These are phyloP conservation scores for Hypoxylon sp. DNA, from an alignment of 2,329 filamentous ascomycete genomes.

Conservation along the genomic window DNA sequence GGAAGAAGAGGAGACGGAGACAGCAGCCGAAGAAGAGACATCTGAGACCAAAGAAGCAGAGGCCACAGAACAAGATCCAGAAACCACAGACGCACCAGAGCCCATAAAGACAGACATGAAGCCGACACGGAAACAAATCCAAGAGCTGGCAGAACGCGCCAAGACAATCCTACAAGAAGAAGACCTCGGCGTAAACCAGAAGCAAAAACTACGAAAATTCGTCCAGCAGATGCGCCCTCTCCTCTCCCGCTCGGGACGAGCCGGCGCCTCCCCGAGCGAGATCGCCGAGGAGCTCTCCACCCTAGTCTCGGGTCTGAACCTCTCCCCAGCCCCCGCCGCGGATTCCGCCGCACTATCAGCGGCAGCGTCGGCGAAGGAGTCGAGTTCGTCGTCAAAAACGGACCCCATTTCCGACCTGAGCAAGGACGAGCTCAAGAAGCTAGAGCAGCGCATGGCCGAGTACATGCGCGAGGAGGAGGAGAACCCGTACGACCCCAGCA, in stretches of 20 bases:
- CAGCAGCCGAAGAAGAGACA: slow-evolving; percentile 35
- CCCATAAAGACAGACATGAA: slow-evolving; percentile 41
- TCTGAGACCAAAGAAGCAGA: slow-evolving; percentile 41
- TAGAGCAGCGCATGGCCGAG: slow-evolving; percentile 64
- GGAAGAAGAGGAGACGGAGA: slow-evolving; percentile 35
- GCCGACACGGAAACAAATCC: slow-evolving; percentile 52
- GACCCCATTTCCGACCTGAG: slow-evolving; percentile 54
- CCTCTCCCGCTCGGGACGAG: slow-evolving; percentile 60
- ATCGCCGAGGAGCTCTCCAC: slow-evolving; percentile 64
- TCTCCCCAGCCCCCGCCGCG: slow-evolving; percentile 46
- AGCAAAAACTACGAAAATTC: slow-evolving; percentile 79
- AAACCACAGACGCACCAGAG: slow-evolving; percentile 48
- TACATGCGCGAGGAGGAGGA: slow-evolving; percentile 71
- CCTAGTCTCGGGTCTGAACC: slow-evolving; percentile 57
- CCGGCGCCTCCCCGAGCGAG: slow-evolving; percentile 48
- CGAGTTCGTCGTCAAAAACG: neutral
- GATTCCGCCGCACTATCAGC: too few species aligned
- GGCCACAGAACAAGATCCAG: slow-evolving; percentile 49
- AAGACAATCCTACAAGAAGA: slow-evolving; percentile 65
- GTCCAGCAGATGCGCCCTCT: slow-evolving; percentile 70
- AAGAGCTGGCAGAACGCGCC: slow-evolving; percentile 63
- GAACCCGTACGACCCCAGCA: slow-evolving; percentile 78
- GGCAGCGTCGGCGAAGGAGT: too few species aligned
- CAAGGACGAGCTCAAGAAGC: slow-evolving; percentile 60
- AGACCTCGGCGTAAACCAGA: slow-evolving; percentile 72